Conservation (phyloP, 768 basidiomycete species). For the Tephrocybe sp. region DNA sequence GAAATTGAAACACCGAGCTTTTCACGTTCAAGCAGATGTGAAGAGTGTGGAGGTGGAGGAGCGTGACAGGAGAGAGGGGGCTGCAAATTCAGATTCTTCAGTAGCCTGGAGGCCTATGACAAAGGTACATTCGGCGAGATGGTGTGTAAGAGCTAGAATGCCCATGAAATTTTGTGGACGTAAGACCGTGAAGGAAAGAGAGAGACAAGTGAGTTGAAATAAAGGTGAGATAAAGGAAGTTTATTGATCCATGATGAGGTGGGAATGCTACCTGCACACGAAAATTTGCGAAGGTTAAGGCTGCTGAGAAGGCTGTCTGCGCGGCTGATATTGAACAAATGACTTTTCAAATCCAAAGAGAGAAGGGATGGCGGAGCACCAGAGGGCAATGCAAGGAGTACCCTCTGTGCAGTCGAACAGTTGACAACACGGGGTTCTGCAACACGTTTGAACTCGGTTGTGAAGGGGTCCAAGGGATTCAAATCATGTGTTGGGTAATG, state of each 20-base stretch:
- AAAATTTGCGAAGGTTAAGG: neutral
- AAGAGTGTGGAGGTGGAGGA: neutral
- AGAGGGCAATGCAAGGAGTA: neutral
- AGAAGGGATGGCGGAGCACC: neutral
- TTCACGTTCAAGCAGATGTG: no score
- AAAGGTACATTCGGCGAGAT: slow-evolving; percentile 3
- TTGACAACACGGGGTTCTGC: neutral
- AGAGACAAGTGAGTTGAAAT: slow-evolving; percentile 7
- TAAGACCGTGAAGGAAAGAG: neutral
- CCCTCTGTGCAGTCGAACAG: neutral
- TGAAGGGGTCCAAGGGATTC: neutral
- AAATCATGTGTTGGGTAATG: neutral
- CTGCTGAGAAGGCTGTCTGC: neutral
- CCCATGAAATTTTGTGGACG: neutral
- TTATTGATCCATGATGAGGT: neutral
- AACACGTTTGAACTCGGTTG: slow-evolving; percentile 1
- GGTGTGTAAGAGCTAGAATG: neutral
- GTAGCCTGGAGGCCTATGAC: neutral
- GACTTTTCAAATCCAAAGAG: neutral
- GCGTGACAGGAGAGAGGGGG: neutral
- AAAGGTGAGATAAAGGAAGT: slow-evolving; percentile 7
- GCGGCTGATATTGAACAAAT: neutral
- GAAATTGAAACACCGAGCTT: neutral
- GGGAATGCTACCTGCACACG: neutral
- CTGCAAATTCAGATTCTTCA: neutral